These are phyloP conservation scores for Gossypium stocksii DNA, from an alignment of 345 rosid genomes.

Conservation along the genomic window DNA sequence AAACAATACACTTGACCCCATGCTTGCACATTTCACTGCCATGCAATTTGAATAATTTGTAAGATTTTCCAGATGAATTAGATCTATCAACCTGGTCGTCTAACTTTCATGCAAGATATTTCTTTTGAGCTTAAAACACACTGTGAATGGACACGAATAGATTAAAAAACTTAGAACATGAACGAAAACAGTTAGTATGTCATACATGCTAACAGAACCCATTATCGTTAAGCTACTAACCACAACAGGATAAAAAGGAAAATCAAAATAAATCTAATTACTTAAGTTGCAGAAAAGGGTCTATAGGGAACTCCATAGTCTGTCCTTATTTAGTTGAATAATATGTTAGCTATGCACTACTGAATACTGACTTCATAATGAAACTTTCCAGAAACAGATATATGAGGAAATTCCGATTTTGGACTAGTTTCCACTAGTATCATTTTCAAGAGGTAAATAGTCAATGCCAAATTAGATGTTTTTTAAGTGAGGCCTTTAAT, in stretches of 20 bases:
- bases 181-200: neutral
- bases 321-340: neutral
- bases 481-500: neutral
- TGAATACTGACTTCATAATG: neutral
- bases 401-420: neutral
- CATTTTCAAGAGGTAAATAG: neutral
- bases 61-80: constrained; percentile 7
- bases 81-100: neutral
- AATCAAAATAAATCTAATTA: neutral
- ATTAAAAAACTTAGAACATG: neutral
- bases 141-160: neutral
- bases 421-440: neutral
- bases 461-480: neutral
- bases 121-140: neutral
- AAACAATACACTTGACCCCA: constrained; percentile 57
- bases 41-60: constrained; percentile 22
- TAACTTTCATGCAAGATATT: neutral
- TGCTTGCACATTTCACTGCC: constrained; percentile 84
- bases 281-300: neutral
- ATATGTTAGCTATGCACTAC: neutral
- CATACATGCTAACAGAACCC: neutral
- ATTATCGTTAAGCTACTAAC: neutral
- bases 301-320: neutral
- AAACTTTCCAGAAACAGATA: neutral
- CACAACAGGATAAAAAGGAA: neutral